Percentiles rank a stretch among this genome's conserved stretches.
phyloP scores from a whole-genome alignment of 306 rosid species.

The Gillenia trifoliata region DNA sequence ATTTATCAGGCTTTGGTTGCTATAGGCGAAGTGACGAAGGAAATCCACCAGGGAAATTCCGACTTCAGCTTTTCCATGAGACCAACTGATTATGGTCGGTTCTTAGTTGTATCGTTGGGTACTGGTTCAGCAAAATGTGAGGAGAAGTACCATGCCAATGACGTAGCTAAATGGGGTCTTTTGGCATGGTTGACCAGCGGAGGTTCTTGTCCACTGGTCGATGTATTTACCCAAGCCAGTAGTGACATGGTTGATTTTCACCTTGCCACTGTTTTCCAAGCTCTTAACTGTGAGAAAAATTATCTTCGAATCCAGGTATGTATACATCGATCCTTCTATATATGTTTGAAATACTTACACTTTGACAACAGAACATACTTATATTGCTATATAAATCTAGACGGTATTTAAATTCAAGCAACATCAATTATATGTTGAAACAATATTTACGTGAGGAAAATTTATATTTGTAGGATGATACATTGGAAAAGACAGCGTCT shows the following conservation, averaged over 20 bases:
- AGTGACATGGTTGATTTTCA: conserved; percentile 26
- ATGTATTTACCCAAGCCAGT: conserved; percentile 28
- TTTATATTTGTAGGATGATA: conserved; percentile 1
- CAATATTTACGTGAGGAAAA: neutral
- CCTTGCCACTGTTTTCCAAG: conserved; percentile 24
- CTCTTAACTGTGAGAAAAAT: conserved; percentile 15
- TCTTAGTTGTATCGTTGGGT: conserved; percentile 31
- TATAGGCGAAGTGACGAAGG: too few species aligned
- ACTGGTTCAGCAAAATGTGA: conserved; percentile 30
- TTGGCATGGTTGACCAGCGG: conserved; percentile 24
- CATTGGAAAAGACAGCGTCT: neutral
- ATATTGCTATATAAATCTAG: neutral
- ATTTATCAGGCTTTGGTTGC: too few species aligned
- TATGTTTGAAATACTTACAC: neutral
- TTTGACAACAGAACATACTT: neutral
- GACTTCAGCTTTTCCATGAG: conserved; percentile 19
- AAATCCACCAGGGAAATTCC: conserved; percentile 15
- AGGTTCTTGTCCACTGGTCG: conserved; percentile 18
- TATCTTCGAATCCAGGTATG: conserved; percentile 29
- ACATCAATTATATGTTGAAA: neutral
- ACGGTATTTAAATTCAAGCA: too few species aligned
- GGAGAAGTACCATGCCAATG: conserved; percentile 18
- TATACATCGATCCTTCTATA: neutral
- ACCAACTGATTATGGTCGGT: conserved; percentile 21
- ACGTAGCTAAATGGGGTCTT: conserved; percentile 38